These are phyloP conservation scores for Malus sieversii DNA, from an alignment of 306 rosid species.

Conservation along the genomic window DNA sequence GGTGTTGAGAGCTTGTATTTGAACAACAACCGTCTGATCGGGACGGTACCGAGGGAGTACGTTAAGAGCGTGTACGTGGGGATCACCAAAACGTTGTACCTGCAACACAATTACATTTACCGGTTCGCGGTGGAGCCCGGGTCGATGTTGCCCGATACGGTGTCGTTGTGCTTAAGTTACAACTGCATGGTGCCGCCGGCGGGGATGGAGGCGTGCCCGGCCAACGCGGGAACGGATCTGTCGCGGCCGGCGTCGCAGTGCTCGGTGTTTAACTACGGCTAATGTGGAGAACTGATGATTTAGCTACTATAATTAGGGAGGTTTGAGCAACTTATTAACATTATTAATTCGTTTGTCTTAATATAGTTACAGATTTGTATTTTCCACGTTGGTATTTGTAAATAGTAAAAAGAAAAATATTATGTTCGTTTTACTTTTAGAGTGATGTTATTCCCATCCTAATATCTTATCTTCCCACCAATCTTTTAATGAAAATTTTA, in stretches of 20 bases:
- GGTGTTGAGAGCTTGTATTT: constrained; percentile 59
- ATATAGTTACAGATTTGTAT: not conserved
- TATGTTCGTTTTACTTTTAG: too few relatives aligned
- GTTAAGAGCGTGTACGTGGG: constrained; percentile 52
- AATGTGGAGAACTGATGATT: not conserved
- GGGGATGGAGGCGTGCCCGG: constrained; percentile 41
- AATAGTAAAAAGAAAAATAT: not conserved
- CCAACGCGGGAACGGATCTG: constrained; percentile 33
- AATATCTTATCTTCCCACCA: too few relatives aligned
- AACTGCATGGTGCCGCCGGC: constrained; percentile 63
- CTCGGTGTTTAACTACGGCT: constrained; percentile 22
- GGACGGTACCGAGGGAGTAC: constrained; percentile 52
- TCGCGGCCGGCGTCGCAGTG: constrained; percentile 62
- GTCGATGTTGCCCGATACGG: constrained; percentile 45
- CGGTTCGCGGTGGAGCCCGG: constrained; percentile 25
- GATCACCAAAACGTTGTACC: constrained; percentile 50
- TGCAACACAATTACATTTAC: constrained; percentile 63
- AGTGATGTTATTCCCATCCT: too few relatives aligned
- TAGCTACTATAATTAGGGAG: not conserved
- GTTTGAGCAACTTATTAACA: not conserved
- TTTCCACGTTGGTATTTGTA: not conserved
- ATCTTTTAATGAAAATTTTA: too few relatives aligned
- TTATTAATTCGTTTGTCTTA: too few relatives aligned
- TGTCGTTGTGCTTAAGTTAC: constrained; percentile 54
- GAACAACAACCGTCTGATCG: constrained; percentile 58